Conservation (phyloP, 345 rosid genomes). For the Populus alba region DNA sequence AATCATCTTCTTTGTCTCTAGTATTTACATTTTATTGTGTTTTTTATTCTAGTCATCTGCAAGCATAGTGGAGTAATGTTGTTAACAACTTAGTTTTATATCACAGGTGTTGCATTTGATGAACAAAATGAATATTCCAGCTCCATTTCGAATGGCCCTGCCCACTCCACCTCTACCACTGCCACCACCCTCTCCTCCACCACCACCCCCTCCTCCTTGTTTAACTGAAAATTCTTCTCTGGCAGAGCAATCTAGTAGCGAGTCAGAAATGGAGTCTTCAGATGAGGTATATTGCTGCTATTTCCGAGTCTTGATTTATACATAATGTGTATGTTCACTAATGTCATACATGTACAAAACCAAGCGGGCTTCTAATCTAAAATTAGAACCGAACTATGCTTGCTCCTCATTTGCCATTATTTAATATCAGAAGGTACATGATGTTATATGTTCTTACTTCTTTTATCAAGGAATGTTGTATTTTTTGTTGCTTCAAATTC, state of each 20-base stretch:
- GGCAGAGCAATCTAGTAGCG: slow-evolving; percentile 64
- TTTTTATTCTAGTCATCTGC: background rate
- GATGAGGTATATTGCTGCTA: slow-evolving; percentile 52
- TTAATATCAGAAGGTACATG: background rate
- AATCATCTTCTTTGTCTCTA: background rate
- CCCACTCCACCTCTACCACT: slow-evolving; percentile 92
- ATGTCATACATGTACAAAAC: background rate
- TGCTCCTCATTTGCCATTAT: background rate
- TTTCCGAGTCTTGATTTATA: background rate
- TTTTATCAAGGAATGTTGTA: background rate
- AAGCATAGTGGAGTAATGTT: background rate
- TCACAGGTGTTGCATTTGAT: slow-evolving; percentile 86
- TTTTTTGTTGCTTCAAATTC: too few species aligned
- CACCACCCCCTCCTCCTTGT: slow-evolving; percentile 42
- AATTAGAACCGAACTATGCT: background rate
- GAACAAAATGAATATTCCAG: slow-evolving; percentile 99
- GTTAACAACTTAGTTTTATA: slow-evolving; percentile 1
- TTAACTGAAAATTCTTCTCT: slow-evolving; percentile 30
- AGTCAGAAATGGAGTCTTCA: slow-evolving; percentile 89
- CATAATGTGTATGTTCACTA: background rate
- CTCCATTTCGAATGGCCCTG: slow-evolving; percentile 88
- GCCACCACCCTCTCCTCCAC: slow-evolving; percentile 41
- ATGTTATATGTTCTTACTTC: background rate
- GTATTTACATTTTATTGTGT: background rate
- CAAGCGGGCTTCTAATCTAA: background rate